Evolutionary conservation across 2,329 filamentous ascomycete genomes (phyloP).

Genomic region (Alternaria tenuissima): DNA sequence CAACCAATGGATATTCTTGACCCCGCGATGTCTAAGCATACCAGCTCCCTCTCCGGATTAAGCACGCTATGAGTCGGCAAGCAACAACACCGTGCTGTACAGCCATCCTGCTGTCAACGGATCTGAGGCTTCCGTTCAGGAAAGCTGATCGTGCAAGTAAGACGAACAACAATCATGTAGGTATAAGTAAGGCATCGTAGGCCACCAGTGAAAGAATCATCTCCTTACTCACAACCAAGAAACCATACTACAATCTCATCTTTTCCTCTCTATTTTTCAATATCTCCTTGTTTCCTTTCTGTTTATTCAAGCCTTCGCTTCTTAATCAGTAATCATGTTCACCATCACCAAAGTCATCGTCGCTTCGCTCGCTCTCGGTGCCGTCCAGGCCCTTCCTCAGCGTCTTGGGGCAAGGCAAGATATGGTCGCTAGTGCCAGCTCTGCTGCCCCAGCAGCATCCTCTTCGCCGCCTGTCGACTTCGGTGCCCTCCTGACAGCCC

Average conservation of each 20-base stretch:
- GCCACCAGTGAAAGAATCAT: conserved; percentile 22
- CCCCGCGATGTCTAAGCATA: conserved; percentile 20
- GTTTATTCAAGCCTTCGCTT: conserved; percentile 30
- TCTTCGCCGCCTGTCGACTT: conserved; percentile 35
- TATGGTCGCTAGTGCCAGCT: conserved; percentile 9
- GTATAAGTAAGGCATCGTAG: conserved; percentile 39
- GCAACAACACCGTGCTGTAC: conserved; percentile 16
- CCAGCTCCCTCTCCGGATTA: conserved; percentile 21
- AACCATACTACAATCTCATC: conserved; percentile 34
- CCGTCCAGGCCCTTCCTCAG: conserved; percentile 44
- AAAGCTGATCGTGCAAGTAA: conserved; percentile 3
- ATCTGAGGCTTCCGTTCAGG: conserved; percentile 15
- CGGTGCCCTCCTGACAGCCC: conserved; percentile 41
- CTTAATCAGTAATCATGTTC: conserved; percentile 46
- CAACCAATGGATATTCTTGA: conserved; percentile 26
- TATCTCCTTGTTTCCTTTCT: conserved; percentile 26
- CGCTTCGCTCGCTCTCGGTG: conserved; percentile 41
- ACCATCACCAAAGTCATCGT: conserved; percentile 46
- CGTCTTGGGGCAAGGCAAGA: not conserved
- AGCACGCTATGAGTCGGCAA: conserved; percentile 18
- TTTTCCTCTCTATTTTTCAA: conserved; percentile 28
- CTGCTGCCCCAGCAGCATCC: conserved; percentile 12
- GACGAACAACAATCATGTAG: not conserved
- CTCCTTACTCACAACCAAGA: conserved; percentile 39
- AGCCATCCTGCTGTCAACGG: conserved; percentile 17